Evolutionary conservation across 768 basidiomycete genomes (phyloP), one percentile per base, ranked within the genome.

Genomic region (Tylopilus intermedius): DNA sequence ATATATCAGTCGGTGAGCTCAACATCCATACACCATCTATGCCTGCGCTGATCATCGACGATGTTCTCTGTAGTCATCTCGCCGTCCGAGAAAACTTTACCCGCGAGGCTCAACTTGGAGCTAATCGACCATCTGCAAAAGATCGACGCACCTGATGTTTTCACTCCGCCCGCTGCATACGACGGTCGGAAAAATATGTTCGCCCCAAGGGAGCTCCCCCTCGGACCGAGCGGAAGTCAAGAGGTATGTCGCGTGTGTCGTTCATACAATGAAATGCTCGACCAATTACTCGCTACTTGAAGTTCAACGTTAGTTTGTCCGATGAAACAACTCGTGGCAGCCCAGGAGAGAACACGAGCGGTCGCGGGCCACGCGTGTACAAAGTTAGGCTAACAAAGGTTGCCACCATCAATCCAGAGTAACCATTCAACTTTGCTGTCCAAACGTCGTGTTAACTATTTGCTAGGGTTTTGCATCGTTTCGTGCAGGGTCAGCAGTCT

Each of bases 121-220:
- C 69, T 92, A 9, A 83, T 92, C 45, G 74, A 76, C 13, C 72
- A 72, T 14, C 66, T 92, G 13, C 90, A 92, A 64, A 72, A 71
- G 4, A 64, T 71, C 0, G 74, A 78, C 4, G 80, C 81, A 1
- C 82, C 81, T 0, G 68, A 77, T n/a, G 72, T 87, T 21, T 92
- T 92, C 62, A 87, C 80, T 3, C 88, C 86, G 9, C 80, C 76
- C 13, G 84, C 76, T 15, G 88, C 81, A 2, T 91, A 90, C 54
- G 90, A 91, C 53, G 89, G 89, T 0, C 76, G 86, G 39, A 91
- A 90, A 67, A 91, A 90, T 56, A 66, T 83, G 44, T 92, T 88
- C 60, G 75, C 84, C 22, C 70, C 80, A 13, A 74, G 78, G 37
- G 74, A 78, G 51, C 73, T 90, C 8, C 79, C 83, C 0, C 82